These are phyloP conservation scores for Aspergillus intermedius DNA, from an alignment of 2,329 filamentous ascomycete genomes.

Conservation along the genomic window DNA sequence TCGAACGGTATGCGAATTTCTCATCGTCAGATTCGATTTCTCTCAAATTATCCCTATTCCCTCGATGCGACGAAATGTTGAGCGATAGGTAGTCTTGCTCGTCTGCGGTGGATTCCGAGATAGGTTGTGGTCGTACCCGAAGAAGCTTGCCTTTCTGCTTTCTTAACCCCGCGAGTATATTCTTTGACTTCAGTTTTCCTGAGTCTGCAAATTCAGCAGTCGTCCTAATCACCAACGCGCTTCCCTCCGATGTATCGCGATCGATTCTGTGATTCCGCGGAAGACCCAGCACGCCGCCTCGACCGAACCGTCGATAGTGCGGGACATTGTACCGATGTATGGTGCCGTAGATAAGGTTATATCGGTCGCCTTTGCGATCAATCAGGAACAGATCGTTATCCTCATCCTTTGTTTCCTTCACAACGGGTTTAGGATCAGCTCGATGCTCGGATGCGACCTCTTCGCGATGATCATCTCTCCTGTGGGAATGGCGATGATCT, in stretches of 20 bases:
- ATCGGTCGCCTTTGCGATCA: conserved; percentile 69
- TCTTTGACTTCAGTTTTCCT: conserved; percentile 43
- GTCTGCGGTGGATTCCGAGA: conserved; percentile 14
- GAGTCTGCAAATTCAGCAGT: conserved; percentile 31
- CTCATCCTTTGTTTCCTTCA: conserved; percentile 13
- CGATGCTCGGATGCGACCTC: conserved; percentile 3
- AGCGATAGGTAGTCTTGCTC: conserved; percentile 30
- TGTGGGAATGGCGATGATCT: conserved; percentile 8
- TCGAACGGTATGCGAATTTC: conserved; percentile 57
- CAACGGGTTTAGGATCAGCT: conserved; percentile 4
- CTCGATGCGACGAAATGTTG: conserved; percentile 21
- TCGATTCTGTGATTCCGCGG: conserved; percentile 58
- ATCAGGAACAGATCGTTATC: conserved; percentile 47
- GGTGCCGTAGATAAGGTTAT: conserved; percentile 68
- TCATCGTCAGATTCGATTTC: conserved; percentile 42
- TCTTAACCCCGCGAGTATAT: conserved; percentile 24
- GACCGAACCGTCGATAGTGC: conserved; percentile 61
- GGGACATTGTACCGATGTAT: conserved; percentile 68
- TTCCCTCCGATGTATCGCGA: conserved; percentile 46
- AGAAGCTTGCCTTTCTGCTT: conserved; percentile 17
- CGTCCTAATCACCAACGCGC: conserved; percentile 31
- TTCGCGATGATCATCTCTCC: conserved; percentile 7
- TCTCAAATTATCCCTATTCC: conserved; percentile 33
- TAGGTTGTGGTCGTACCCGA: conserved; percentile 19
- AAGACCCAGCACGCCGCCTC: conserved; percentile 65